Evolutionary conservation across 306 rosid genomes (phyloP).

Genomic region (Trichosanthes truncata): DNA sequence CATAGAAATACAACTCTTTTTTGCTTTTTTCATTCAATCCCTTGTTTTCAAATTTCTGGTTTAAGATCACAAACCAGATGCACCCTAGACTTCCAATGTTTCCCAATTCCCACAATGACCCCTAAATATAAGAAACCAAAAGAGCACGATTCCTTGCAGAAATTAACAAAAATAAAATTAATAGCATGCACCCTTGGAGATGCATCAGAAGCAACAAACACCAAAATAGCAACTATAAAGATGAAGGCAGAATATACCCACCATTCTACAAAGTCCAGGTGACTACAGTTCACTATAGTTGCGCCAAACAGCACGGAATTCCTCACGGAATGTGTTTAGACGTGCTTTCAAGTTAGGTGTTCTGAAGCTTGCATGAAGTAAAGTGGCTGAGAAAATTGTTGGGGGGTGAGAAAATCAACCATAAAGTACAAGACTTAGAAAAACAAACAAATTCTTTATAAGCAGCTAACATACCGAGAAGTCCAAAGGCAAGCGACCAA

Average conservation of each 20-base stretch:
- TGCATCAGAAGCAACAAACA: not conserved
- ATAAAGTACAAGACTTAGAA: not conserved
- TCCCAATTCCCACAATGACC: not conserved
- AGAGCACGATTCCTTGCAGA: not conserved
- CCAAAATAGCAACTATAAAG: not conserved
- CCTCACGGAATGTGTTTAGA: constrained; percentile 93
- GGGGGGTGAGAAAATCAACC: constrained; percentile 10
- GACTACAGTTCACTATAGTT: constrained; percentile 91
- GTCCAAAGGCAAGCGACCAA: constrained; percentile 79
- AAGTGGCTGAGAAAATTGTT: constrained; percentile 36
- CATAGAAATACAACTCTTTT: not conserved
- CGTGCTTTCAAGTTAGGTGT: constrained; percentile 99
- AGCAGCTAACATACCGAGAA: constrained; percentile 49
- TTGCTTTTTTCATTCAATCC: not conserved
- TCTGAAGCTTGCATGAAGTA: constrained; percentile 94
- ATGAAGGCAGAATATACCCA: constrained; percentile 30
- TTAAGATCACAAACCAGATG: not conserved
- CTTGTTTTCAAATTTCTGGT: not conserved
- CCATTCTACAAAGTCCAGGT: constrained; percentile 24
- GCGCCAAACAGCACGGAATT: constrained; percentile 99
- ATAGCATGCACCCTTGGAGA: not conserved
- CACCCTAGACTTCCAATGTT: not conserved
- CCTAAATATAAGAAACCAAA: not conserved
- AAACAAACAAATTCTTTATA: constrained; percentile 1
- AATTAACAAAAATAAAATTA: not conserved